These are phyloP conservation scores for Dichotomocladium elegans DNA, from an alignment of 371 early-diverging fungal genomes.

Conservation along the genomic window DNA sequence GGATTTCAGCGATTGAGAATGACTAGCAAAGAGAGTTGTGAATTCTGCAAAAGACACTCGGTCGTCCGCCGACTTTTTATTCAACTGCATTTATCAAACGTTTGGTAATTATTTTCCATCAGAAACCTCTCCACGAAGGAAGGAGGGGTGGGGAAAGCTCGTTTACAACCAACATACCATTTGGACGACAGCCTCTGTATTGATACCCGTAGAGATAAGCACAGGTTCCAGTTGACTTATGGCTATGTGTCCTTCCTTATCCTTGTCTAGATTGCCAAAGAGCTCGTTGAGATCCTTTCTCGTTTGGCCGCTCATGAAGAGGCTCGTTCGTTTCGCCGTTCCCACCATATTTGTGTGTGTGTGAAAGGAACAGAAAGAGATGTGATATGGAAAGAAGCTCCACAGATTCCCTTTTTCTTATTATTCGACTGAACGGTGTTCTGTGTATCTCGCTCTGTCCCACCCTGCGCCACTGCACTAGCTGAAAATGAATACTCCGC, in stretches of 20 bases:
- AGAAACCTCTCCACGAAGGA: no score
- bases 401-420: background rate
- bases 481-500: background rate
- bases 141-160: no score
- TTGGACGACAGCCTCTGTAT: slow-evolving; percentile 6
- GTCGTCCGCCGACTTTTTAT: no score
- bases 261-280: slow-evolving; percentile 33
- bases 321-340: slow-evolving; percentile 17
- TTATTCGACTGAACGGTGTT: background rate
- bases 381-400: background rate
- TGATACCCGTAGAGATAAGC: slow-evolving; percentile 22
- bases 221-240: slow-evolving; percentile 21
- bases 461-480: background rate
- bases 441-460: background rate
- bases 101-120: no score
- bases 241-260: slow-evolving; percentile 31
- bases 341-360: background rate
- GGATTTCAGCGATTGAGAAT: no score
- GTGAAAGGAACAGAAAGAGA: background rate
- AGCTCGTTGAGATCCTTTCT: slow-evolving; percentile 29
- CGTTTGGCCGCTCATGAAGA: slow-evolving; percentile 29
- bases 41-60: no score
- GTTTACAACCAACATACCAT: slow-evolving; percentile 14
- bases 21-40: no score
- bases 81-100: no score